phyloP scores from a whole-genome alignment of 1,139 yeast species.

The Suhomyces ambrosiae region DNA sequence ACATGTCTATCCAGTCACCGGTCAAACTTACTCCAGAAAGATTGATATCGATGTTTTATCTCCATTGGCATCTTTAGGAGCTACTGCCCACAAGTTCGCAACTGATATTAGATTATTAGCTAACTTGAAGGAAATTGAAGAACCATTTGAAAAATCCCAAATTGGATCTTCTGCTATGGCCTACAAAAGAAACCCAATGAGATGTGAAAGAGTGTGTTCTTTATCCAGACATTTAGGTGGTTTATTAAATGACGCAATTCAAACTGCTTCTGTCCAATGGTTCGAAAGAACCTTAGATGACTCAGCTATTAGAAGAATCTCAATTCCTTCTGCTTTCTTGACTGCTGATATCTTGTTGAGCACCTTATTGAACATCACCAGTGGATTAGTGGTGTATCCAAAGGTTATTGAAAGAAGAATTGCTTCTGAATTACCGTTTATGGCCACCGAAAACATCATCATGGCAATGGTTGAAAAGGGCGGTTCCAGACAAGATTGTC shows the following conservation, averaged over 20 bases:
- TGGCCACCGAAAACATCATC: constrained; percentile 98
- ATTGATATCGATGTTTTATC: constrained; percentile 93
- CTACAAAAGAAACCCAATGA: constrained; percentile 99
- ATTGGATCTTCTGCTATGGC: constrained; percentile 99
- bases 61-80: constrained; percentile 94
- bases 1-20: constrained; percentile 95
- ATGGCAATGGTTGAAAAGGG: constrained; percentile 99
- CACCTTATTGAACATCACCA: constrained; percentile 86
- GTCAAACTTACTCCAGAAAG: constrained; percentile 97
- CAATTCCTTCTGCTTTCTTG: constrained; percentile 93
- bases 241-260: constrained; percentile 87
- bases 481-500: constrained; percentile 97
- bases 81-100: constrained; percentile 96
- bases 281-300: constrained; percentile 98
- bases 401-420: constrained; percentile 98
- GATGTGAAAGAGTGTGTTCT: constrained; percentile 98
- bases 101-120: constrained; percentile 96
- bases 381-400: constrained; percentile 96
- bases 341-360: constrained; percentile 93
- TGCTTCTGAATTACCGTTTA: constrained; percentile 91
- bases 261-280: constrained; percentile 98
- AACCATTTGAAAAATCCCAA: constrained; percentile 96
- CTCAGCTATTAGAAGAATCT: constrained; percentile 96
- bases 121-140: constrained; percentile 95
- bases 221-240: constrained; percentile 94